Percentiles rank a stretch among this genome's conserved stretches.
Evolutionary conservation across 1,139 yeast species (phyloP).

Genomic region (Meyerozyma guilliermondii): DNA sequence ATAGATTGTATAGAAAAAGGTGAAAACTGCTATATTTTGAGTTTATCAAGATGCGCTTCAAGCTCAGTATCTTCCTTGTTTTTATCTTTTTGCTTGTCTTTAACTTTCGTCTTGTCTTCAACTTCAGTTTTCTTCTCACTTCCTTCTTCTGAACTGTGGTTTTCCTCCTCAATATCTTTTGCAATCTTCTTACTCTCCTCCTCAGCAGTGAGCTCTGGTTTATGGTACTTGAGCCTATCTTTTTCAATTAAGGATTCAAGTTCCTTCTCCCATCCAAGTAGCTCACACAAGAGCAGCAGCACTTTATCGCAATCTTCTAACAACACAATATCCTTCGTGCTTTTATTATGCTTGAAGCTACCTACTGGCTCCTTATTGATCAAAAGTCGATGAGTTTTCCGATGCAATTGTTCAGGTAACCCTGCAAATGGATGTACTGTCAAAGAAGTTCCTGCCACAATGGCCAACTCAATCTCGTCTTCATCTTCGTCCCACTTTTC

Average conservation of each 20-base stretch:
- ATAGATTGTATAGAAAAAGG: constrained; percentile 61
- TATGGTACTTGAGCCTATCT: constrained; percentile 7
- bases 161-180: background rate
- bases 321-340: constrained; percentile 56
- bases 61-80: background rate
- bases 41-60: background rate
- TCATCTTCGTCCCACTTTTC: constrained; percentile 63
- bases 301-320: constrained; percentile 62
- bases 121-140: no score
- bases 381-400: constrained; percentile 51
- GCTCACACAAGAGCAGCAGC: constrained; percentile 46
- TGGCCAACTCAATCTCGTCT: constrained; percentile 60
- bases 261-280: constrained; percentile 63
- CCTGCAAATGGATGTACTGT: constrained; percentile 88
- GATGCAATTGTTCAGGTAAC: constrained; percentile 61
- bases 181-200: constrained; percentile 4
- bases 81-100: background rate
- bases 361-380: constrained; percentile 79
- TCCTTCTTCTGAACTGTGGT: no score
- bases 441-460: constrained; percentile 89
- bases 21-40: constrained; percentile 9
- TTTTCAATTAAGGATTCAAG: constrained; percentile 28
- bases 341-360: constrained; percentile 43
- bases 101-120: background rate
- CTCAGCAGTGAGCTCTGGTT: constrained; percentile 2